phyloP scores from a whole-genome alignment of 352 stramenopile genomes.

The Thalassiosira oceanica region DNA sequence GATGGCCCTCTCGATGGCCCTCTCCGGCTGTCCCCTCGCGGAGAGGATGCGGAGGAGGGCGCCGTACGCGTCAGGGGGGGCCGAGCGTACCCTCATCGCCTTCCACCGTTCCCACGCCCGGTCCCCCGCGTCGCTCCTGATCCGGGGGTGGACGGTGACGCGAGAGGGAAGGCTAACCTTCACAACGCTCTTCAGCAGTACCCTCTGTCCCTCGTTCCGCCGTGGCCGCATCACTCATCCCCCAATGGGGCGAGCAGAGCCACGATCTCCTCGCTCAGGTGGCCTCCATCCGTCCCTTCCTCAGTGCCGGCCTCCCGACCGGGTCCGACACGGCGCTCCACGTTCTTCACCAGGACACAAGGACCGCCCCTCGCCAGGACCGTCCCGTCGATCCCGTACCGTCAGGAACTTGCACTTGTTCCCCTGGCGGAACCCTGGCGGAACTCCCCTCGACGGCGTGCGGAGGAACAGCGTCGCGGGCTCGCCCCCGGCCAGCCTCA shows the following conservation, averaged over 20 bases:
- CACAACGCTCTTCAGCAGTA: constrained; percentile 67
- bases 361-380: constrained; percentile 56
- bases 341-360: constrained; percentile 64
- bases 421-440: constrained; percentile 47
- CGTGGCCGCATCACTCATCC: constrained; percentile 62
- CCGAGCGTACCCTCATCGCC: constrained; percentile 75
- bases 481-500: constrained; percentile 23
- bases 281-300: constrained; percentile 64
- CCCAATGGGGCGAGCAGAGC: constrained; percentile 71
- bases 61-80: constrained; percentile 76
- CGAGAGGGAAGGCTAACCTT: too few relatives aligned
- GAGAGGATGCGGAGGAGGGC: constrained; percentile 70
- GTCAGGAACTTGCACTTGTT: constrained; percentile 71
- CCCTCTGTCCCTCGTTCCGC: constrained; percentile 53
- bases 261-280: constrained; percentile 65
- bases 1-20: constrained; percentile 50
- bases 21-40: constrained; percentile 65
- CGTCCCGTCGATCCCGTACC: constrained; percentile 57
- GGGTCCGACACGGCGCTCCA: constrained; percentile 48
- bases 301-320: constrained; percentile 45
- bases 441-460: not conserved
- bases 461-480: constrained; percentile 1
- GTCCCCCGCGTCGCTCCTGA: constrained; percentile 66
- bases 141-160: constrained; percentile 48
- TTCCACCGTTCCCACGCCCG: constrained; percentile 74